phyloP scores from a whole-genome alignment of 805 yeast genomes.

The Candida patagonica region DNA sequence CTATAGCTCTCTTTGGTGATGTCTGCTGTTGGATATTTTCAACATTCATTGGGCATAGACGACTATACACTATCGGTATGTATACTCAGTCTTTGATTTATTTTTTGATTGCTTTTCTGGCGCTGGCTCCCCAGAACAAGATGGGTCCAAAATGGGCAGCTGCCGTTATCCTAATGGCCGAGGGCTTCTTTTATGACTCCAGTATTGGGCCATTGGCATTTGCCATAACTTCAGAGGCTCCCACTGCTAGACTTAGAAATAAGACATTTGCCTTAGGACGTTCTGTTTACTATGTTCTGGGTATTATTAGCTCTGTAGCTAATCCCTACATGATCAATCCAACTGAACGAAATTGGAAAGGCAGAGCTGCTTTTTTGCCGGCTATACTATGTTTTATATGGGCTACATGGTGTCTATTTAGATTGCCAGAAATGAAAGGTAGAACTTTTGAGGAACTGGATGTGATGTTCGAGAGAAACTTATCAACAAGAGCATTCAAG shows the following conservation, averaged over 20 bases:
- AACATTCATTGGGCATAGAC: slow-evolving; percentile 18
- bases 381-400: slow-evolving; percentile 27
- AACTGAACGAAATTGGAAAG: slow-evolving; percentile 36
- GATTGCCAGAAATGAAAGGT: slow-evolving; percentile 49
- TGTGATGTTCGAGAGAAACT: slow-evolving; percentile 34
- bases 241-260: slow-evolving; percentile 34
- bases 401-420: slow-evolving; percentile 35
- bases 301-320: slow-evolving; percentile 14
- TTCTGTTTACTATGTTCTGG: slow-evolving; percentile 20
- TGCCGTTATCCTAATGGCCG: slow-evolving; percentile 38
- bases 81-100: slow-evolving; percentile 29
- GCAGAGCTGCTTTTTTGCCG: slow-evolving; percentile 40
- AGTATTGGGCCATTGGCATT: slow-evolving; percentile 37
- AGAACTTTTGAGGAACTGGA: slow-evolving; percentile 54
- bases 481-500: slow-evolving; percentile 24
- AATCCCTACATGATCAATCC: slow-evolving; percentile 43
- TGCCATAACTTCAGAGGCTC: slow-evolving; percentile 34
- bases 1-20: slow-evolving; percentile 39
- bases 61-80: slow-evolving; percentile 28
- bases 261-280: slow-evolving; percentile 36
- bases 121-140: slow-evolving; percentile 25
- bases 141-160: slow-evolving; percentile 20
- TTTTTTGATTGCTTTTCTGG: slow-evolving; percentile 36
- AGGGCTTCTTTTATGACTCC: slow-evolving; percentile 34
- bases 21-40: slow-evolving; percentile 17